Conservation (phyloP, 2,329 filamentous ascomycete species). For the Claviceps cyperi region DNA sequence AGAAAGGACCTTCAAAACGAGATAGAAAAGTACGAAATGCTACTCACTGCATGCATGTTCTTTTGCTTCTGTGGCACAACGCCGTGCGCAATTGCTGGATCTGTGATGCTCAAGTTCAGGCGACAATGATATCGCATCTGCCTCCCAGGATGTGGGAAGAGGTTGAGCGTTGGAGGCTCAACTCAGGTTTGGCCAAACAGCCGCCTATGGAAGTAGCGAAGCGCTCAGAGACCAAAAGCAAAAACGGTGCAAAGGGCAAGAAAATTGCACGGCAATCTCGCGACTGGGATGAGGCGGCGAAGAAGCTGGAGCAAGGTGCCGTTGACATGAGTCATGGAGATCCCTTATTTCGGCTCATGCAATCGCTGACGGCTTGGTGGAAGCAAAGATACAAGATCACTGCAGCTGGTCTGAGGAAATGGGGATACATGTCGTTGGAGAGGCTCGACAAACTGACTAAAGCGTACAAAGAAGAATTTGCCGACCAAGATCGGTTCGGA, state of each 20-base stretch:
- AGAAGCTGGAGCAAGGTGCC: constrained; percentile 52
- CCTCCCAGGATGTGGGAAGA: constrained; percentile 54
- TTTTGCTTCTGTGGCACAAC: constrained; percentile 81
- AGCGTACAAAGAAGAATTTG: constrained; percentile 47
- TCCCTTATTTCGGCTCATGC: constrained; percentile 63
- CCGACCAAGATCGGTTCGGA: constrained; percentile 54
- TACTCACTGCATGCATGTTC: constrained; percentile 81
- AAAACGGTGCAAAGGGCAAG: constrained; percentile 14
- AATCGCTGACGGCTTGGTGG: constrained; percentile 73
- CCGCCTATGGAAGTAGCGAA: constrained; percentile 11
- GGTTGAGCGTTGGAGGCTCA: constrained; percentile 56
- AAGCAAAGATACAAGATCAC: constrained; percentile 67
- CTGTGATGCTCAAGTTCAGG: constrained; percentile 61
- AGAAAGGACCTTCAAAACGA: constrained; percentile 75
- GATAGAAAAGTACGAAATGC: constrained; percentile 64
- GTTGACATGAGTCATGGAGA: constrained; percentile 74
- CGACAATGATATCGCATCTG: constrained; percentile 60
- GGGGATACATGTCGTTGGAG: constrained; percentile 71
- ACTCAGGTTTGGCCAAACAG: constrained; percentile 46
- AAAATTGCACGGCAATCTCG: constrained; percentile 19
- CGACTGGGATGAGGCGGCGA: constrained; percentile 61
- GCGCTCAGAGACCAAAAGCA: constrained; percentile 12
- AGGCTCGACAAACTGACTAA: constrained; percentile 60
- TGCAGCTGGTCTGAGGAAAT: constrained; percentile 70
- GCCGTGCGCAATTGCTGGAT: constrained; percentile 72